These are phyloP conservation scores for Diaporthe vexans DNA, from an alignment of 2,329 filamentous ascomycete genomes.

Conservation along the genomic window DNA sequence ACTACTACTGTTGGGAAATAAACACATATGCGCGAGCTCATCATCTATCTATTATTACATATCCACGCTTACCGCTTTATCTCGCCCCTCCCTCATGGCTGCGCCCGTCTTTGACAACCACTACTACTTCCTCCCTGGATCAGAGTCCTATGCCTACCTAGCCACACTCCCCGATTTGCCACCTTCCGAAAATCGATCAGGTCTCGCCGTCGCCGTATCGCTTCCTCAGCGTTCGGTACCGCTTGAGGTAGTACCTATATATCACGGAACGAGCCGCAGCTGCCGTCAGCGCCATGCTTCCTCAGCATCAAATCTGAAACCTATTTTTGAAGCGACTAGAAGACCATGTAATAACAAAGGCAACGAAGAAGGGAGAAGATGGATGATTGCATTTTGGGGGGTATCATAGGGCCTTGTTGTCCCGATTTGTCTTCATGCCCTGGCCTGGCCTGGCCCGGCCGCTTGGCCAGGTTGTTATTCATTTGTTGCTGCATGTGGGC, in stretches of 20 bases:
- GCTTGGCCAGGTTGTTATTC: conserved; percentile 20
- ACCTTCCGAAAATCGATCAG: conserved; percentile 43
- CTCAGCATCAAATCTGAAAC: neutral
- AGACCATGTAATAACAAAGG: neutral
- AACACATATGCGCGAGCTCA: conserved; percentile 29
- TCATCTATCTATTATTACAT: conserved; percentile 23
- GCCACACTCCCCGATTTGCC: neutral
- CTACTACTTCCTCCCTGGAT: neutral
- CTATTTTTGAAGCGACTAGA: neutral
- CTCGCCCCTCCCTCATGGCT: neutral
- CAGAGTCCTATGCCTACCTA: neutral
- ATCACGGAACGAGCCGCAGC: conserved; percentile 36
- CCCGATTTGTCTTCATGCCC: neutral
- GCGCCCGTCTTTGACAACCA: neutral
- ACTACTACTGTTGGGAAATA: conserved; percentile 12
- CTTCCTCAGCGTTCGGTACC: conserved; percentile 87
- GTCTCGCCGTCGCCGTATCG: conserved; percentile 72
- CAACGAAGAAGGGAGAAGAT: neutral
- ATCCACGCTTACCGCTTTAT: neutral
- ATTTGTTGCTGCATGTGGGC: neutral
- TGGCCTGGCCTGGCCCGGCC: conserved; percentile 10
- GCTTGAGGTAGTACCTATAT: conserved; percentile 88
- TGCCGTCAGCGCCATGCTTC: conserved; percentile 16
- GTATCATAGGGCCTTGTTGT: neutral
- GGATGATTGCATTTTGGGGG: neutral